These are phyloP conservation scores for Monosporascus sp. DNA, from an alignment of 2,329 filamentous ascomycete species.

Conservation along the genomic window DNA sequence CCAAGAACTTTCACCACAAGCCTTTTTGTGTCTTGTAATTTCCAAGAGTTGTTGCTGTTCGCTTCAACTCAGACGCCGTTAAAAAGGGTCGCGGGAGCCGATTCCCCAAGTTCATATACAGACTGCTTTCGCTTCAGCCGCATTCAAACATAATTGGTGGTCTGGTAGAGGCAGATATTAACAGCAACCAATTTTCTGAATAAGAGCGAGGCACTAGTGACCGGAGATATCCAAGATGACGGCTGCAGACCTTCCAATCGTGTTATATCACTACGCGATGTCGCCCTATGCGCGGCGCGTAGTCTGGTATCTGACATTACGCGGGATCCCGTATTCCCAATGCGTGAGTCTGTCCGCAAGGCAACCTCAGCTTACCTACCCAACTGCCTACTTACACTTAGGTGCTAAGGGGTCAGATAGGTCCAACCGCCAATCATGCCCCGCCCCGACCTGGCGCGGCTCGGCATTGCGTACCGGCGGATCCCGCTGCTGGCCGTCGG, in stretches of 20 bases:
- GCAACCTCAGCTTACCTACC: not conserved
- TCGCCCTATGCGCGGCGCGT: slow-evolving; percentile 61
- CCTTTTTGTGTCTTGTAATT: too few relatives aligned
- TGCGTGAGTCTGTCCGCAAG: slow-evolving; percentile 46
- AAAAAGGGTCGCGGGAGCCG: too few relatives aligned
- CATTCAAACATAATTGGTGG: too few relatives aligned
- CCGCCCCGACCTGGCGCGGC: slow-evolving; percentile 54
- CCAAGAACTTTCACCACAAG: too few relatives aligned
- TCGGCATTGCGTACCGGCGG: slow-evolving; percentile 62
- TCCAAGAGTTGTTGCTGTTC: too few relatives aligned
- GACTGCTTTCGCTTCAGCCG: too few relatives aligned
- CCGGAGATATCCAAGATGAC: slow-evolving; percentile 3
- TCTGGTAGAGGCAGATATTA: too few relatives aligned
- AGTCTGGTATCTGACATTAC: slow-evolving; percentile 62
- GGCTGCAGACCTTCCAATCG: slow-evolving; percentile 31
- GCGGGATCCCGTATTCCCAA: slow-evolving; percentile 60
- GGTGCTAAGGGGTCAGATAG: slow-evolving; percentile 28
- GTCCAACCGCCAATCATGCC: slow-evolving; percentile 62
- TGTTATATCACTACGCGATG: slow-evolving; percentile 61
- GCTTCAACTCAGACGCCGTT: too few relatives aligned
- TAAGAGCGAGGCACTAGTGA: too few relatives aligned
- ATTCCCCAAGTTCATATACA: too few relatives aligned
- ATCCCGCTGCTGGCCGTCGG: slow-evolving; percentile 65
- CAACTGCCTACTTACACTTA: not conserved
- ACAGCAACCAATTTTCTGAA: too few relatives aligned